phyloP scores from a whole-genome alignment of 305 asterid species.

The Fraxinus velutina region DNA sequence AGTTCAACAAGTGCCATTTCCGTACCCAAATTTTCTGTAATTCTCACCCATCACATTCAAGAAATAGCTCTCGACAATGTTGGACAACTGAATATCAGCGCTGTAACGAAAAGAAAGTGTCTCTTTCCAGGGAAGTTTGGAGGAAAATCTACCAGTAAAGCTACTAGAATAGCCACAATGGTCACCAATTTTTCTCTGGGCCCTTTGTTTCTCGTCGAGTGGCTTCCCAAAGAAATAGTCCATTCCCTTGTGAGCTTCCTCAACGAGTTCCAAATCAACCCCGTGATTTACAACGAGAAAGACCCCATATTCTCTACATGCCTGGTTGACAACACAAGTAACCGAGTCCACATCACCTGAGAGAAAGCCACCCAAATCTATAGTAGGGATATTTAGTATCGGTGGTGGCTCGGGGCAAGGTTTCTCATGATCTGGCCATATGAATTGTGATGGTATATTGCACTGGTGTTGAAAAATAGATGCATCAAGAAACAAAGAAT shows the following conservation, averaged over 20 bases:
- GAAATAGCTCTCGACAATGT: conserved; percentile 38
- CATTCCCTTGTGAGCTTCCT: conserved; percentile 39
- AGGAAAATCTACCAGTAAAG: conserved; percentile 62
- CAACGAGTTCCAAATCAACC: conserved; percentile 46
- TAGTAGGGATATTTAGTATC: conserved; percentile 46
- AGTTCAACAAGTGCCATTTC: neutral
- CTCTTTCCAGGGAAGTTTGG: conserved; percentile 86
- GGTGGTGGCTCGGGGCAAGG: conserved; percentile 50
- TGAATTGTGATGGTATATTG: conserved; percentile 59
- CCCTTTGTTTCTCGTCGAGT: conserved; percentile 47
- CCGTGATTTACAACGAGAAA: conserved; percentile 70
- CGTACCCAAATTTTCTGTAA: conserved; percentile 52
- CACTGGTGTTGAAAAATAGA: conserved; percentile 43
- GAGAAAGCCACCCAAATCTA: conserved; percentile 48
- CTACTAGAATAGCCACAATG: conserved; percentile 76
- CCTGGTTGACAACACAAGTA: conserved; percentile 35
- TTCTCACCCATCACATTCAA: conserved; percentile 51
- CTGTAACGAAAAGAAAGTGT: conserved; percentile 58
- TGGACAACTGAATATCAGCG: conserved; percentile 28
- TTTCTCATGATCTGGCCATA: conserved; percentile 74
- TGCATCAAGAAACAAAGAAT: conserved; percentile 42
- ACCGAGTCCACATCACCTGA: conserved; percentile 48
- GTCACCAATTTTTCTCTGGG: conserved; percentile 53
- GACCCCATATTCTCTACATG: conserved; percentile 68
- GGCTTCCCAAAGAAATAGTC: conserved; percentile 45